Evolutionary conservation across 768 basidiomycete species (phyloP), one percentile per base, ranked within the genome.

Genomic region (Crepidotus variabilis): DNA sequence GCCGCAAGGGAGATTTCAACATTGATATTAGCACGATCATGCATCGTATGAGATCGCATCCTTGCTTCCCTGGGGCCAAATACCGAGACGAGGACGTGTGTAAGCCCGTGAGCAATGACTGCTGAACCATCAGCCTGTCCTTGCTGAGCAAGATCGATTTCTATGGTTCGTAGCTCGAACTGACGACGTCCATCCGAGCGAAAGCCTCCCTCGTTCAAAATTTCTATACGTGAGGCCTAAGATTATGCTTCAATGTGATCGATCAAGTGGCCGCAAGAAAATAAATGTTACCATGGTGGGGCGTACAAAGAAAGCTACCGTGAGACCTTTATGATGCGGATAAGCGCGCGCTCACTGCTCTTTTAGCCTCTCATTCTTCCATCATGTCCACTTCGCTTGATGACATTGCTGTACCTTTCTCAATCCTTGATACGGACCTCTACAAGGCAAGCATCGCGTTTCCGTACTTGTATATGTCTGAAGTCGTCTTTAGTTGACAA

Each of bases 141-240:
- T 63, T 86, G 84, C 45, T 86, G 81, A 3, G 86, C 78, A 49
- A 97, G 83, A 66, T 89, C 83, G 70, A 97, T 90, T 49, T 78
- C 74, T 58, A 95, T 81, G 58, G 87, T 84, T 51, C 96, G 86
- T 32, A 98, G 78, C 68, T 98, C 96, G 71, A 87, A 92, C 57
- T 95, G 94, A n/a, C 88, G 79, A 47, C 96, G 82, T 47, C 92
- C 92, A 70, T 98, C 96, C 23, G 93, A 93, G 58, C 96, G 90
- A 65, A 90, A 91, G 47, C 88, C 89, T 39, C 87, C 91, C 49
- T 89, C 86, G 68, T 92, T 92, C 57, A 93, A 80, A 22, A 92
- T 86, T 69, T 93, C 92, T 46, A 90, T 72, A 55, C 80, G 71
- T 39, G 79, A 81, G 53, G 71, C 76, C 80, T 81, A 16, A 57